Conservation (phyloP, 805 yeast species). For the Kazachstania viticola region DNA sequence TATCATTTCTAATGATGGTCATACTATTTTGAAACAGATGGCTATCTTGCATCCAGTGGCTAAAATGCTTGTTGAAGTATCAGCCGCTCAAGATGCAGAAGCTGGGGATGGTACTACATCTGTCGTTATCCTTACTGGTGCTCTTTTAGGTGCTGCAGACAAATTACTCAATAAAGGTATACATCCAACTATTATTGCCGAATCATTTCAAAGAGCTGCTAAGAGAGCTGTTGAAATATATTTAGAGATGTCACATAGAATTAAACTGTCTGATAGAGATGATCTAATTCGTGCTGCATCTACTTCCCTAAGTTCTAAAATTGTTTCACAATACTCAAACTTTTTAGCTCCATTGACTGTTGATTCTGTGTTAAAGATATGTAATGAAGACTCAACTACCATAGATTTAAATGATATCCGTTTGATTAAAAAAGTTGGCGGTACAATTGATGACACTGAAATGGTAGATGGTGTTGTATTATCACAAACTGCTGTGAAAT, state of each 20-base stretch:
- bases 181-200: conserved; percentile 92
- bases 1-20: conserved; percentile 95
- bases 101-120: conserved; percentile 99
- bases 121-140: conserved; percentile 92
- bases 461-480: conserved; percentile 87
- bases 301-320: conserved; percentile 88
- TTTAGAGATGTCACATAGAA: conserved; percentile 72
- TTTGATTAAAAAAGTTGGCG: conserved; percentile 87
- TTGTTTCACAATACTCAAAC: conserved; percentile 84
- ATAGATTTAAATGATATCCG: conserved; percentile 86
- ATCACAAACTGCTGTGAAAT: conserved; percentile 79
- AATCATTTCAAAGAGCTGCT: conserved; percentile 85
- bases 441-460: conserved; percentile 94
- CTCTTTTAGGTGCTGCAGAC: conserved; percentile 90
- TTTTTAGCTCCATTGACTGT: conserved; percentile 88
- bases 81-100: conserved; percentile 96
- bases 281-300: conserved; percentile 84
- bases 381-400: conserved; percentile 43
- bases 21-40: conserved; percentile 93
- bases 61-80: conserved; percentile 91
- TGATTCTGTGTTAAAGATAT: conserved; percentile 77
- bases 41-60: conserved; percentile 99
- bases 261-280: conserved; percentile 70
- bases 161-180: conserved; percentile 78
- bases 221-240: conserved; percentile 69